Conservation (phyloP, 306 rosid species). For the Quercus parvula region DNA sequence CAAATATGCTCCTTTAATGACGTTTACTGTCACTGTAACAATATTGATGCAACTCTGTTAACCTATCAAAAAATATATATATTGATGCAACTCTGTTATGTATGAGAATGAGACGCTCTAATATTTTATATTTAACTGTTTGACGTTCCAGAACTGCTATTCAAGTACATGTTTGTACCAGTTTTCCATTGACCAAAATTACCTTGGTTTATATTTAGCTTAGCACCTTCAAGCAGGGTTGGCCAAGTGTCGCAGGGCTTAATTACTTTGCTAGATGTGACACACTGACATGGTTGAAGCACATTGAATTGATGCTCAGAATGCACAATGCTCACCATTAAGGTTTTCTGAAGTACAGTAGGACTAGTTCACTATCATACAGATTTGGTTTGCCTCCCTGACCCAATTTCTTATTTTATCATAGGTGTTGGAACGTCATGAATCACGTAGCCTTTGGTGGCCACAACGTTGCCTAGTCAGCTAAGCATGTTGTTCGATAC, state of each 20-base stretch:
- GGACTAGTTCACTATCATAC: not conserved
- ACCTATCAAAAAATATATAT: no score
- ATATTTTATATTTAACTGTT: not conserved
- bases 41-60: not conserved
- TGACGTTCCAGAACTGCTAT: not conserved
- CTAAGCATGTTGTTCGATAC: not conserved
- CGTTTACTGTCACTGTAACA: not conserved
- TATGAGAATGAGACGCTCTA: not conserved
- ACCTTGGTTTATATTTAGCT: not conserved
- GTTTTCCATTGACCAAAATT: not conserved
- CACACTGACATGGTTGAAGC: not conserved
- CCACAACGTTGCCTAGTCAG: not conserved
- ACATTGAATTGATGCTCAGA: not conserved
- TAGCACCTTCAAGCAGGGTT: not conserved
- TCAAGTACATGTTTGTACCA: not conserved
- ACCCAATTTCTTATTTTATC: not conserved
- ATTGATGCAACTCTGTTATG: no score
- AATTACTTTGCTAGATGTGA: not conserved
- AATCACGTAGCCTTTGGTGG: not conserved
- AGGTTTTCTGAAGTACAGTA: not conserved
- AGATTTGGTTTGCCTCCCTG: not conserved
- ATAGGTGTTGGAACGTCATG: not conserved
- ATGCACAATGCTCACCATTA: not conserved
- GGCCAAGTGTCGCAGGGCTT: not conserved
- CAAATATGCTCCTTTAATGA: slow-evolving; percentile 30